Evolutionary conservation across 345 rosid genomes (phyloP), one percentile per base, ranked within the genome.

Genomic region (Populus nigra): DNA sequence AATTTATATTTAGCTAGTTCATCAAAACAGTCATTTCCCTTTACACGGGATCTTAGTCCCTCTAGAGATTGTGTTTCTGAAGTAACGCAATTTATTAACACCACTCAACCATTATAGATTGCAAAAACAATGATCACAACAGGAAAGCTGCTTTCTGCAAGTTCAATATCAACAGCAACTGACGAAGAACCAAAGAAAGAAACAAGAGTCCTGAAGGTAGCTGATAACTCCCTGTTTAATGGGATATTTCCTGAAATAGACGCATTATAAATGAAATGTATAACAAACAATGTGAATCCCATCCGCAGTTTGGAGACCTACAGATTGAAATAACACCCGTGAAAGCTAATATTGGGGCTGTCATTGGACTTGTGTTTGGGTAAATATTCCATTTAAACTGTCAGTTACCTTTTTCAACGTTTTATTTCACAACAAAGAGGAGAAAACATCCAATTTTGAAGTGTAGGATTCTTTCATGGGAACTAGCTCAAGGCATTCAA

Each of bases 301-400:
- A 22, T 74, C 38, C 87, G 85, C 84, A 95, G 99, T 95, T 92
- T 86, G 99, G 99, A 84, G 94, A 92, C 0, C 98, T 93, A 82
- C 98, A 95, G 80, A 90, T 95, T 76, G 94, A 88, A 78, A 79
- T 90, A 76, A 95, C 89, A 71, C 88, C 92, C 9, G 83, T 81
- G 78, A 91, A 88, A 82, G 98, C 98, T 63, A 87, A 89, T 78
- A 83, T 85, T 3, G 99, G 99, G 67, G 94, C 96, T 70, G 87
- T 81, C 12, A 88, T 94, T 59, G 89, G 88, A 68, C 69, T 90
- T 75, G 87, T 83, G 62, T 92, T 88, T 65, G 97, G 96, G 98
- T 91, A 91, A 81, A 71, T 84, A 47, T 69, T 68, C 65, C n/a
- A 72, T 65, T 69, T 67, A 39, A 33, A 67, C 67, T 68, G 50